Evolutionary conservation across 257 asterid genomes (phyloP), one percentile per base, ranked within the genome.

Genomic region (Rubia yunnanensis): DNA sequence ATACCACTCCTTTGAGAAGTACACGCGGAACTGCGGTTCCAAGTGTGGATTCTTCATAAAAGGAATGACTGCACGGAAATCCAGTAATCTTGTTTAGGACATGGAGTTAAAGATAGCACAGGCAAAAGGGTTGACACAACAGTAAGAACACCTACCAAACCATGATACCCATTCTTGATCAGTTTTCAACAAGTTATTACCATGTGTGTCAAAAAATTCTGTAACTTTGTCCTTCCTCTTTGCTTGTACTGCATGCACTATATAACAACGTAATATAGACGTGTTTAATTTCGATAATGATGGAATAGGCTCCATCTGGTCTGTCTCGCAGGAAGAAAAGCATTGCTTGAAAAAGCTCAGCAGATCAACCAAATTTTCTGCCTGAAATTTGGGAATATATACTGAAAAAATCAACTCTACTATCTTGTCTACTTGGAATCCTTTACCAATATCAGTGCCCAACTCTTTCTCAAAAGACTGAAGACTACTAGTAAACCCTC

Each of bases 1-100:
- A 70, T 79, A 82, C 99, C 99, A 92, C 74, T 88, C 97, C 74
- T 87, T 88, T 6, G 97, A 75, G 41, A 89, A 92, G 80, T 83
- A 88, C 36, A 89, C 68, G n/a, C 89, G 84, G 80, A 86, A 92
- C 71, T 75, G 84, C 13, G 97, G 88, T 74, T 92, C 96, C 80
- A 78, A 78, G 55, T 85, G 88, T 57, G 99, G 95, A 71, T 85
- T 85, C 88, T 84, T 88, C 76, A 87, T 41, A 73, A 87, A 92
- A 61, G 95, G 88, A 64, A 92, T 70, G 24, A 92, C 99, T 89
- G 94, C 91, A 79, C 55, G 59, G 64, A 72, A 44, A 63, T 35
- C 60, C 65, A 34, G 13, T 69, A 13, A 28, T 52, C 62, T 31
- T 13, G 15, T 58, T 60, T 28, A 3, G 46, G 56, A 70, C 44